Percentiles rank a stretch among this genome's conserved stretches.
Evolutionary conservation across 768 basidiomycete species (phyloP).

Genomic region (Boletus subparvulus): DNA sequence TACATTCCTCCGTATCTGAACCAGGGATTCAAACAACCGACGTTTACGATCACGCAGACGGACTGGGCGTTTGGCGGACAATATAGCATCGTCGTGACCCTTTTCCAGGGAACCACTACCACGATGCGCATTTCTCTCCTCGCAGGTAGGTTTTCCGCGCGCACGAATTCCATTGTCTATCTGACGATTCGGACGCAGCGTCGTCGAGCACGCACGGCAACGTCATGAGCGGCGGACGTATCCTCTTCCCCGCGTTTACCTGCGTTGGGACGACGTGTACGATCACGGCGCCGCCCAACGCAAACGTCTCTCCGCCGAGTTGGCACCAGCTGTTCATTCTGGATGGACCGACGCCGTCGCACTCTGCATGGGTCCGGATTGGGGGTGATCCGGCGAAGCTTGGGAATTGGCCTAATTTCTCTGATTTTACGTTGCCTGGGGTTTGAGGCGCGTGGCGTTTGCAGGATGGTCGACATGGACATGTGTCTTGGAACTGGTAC

Average conservation of each 20-base stretch:
- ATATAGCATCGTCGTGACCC: conserved; percentile 51
- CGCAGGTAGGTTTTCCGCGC: conserved; percentile 46
- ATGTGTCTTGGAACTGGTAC: too few relatives aligned
- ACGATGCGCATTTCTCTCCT: conserved; percentile 63
- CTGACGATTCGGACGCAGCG: conserved; percentile 36
- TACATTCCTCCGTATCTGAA: conserved; percentile 88
- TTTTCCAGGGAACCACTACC: conserved; percentile 40
- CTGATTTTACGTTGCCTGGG: conserved; percentile 69
- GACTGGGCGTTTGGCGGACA: conserved; percentile 63
- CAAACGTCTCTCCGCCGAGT: conserved; percentile 65
- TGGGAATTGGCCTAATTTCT: conserved; percentile 71
- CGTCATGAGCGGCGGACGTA: conserved; percentile 64
- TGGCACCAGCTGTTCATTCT: conserved; percentile 78
- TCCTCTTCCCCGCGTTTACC: conserved; percentile 70
- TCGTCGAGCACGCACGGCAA: conserved; percentile 79
- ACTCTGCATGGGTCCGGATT: conserved; percentile 72
- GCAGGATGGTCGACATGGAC: too few relatives aligned
- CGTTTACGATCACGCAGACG: conserved; percentile 52
- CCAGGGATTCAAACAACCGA: conserved; percentile 59
- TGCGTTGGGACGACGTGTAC: conserved; percentile 71
- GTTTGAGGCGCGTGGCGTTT: too few relatives aligned
- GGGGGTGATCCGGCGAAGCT: conserved; percentile 73
- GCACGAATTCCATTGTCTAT: background rate
- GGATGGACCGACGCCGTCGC: conserved; percentile 76
- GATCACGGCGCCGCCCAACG: conserved; percentile 74